Evolutionary conservation across 2,329 filamentous ascomycete genomes (phyloP).

Genomic region (Tolypocladium sp.): DNA sequence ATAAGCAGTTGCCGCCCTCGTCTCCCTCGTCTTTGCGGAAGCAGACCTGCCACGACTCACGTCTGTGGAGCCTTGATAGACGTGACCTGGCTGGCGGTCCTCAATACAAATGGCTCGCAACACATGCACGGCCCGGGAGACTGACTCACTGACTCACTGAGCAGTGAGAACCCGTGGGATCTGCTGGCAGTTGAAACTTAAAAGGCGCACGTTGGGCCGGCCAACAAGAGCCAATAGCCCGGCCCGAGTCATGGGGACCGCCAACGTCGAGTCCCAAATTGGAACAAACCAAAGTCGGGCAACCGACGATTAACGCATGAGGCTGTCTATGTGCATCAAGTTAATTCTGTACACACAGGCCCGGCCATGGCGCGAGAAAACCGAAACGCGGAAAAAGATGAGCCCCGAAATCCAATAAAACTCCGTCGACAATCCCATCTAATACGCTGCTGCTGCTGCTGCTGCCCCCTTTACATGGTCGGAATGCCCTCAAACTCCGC

Average conservation of each 20-base stretch:
- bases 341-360: not conserved
- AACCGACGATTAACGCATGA: not conserved
- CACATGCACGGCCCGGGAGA: not conserved
- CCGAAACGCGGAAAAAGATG: not conserved
- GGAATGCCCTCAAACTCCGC: constrained; percentile 85
- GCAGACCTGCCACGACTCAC: not conserved
- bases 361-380: not conserved
- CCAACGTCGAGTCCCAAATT: not conserved
- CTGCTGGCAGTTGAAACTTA: not conserved
- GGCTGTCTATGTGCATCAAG: not conserved
- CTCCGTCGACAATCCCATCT: not conserved
- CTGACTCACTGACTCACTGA: too few relatives aligned
- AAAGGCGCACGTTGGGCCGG: not conserved
- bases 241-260: not conserved
- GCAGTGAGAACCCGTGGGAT: not conserved
- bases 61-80: not conserved
- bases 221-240: not conserved
- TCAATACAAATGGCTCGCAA: not conserved
- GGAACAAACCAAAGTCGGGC: not conserved
- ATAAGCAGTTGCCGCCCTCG: too few relatives aligned
- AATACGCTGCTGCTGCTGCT: not conserved
- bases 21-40: not conserved
- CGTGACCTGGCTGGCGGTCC: too few relatives aligned
- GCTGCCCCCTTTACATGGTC: constrained; percentile 23
- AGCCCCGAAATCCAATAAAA: constrained; percentile 10